These are phyloP conservation scores for Cladobotryum mycophilum DNA, from an alignment of 2,329 filamentous ascomycete species.

Conservation along the genomic window DNA sequence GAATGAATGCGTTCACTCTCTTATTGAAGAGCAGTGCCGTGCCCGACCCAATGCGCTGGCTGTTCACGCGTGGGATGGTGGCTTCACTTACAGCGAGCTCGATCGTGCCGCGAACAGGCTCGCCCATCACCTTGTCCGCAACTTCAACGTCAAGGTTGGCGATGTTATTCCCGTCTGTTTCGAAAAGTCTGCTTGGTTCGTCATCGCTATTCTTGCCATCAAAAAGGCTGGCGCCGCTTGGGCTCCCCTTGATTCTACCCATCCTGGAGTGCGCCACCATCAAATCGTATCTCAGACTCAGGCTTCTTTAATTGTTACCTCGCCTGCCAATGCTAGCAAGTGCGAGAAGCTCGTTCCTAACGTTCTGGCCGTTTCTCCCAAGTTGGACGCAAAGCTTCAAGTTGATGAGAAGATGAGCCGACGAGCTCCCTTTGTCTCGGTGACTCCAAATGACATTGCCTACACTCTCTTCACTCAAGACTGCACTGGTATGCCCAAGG, in stretches of 20 bases:
- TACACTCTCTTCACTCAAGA: conserved; percentile 10
- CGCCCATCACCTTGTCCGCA: not conserved
- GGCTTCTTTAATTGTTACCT: too few relatives aligned
- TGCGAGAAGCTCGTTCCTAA: not conserved
- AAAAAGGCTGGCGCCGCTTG: conserved; percentile 6
- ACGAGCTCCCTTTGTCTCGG: not conserved
- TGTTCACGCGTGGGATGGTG: conserved; percentile 1
- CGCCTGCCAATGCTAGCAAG: not conserved
- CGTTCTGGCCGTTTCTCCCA: not conserved
- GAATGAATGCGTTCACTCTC: conserved; percentile 2
- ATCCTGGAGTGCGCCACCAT: conserved; percentile 3
- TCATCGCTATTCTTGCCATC: conserved; percentile 6
- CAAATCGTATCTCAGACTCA: conserved; percentile 1
- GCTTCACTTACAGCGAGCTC: not conserved
- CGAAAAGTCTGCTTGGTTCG: conserved; percentile 6
- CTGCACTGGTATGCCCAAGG: conserved; percentile 7
- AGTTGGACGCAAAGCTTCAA: not conserved
- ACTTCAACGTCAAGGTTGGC: not conserved
- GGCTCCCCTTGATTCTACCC: conserved; percentile 5
- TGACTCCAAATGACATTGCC: not conserved
- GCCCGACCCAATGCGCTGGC: conserved; percentile 1
- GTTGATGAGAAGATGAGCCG: not conserved
- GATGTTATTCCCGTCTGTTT: conserved; percentile 2
- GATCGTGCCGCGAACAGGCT: not conserved
- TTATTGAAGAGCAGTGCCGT: not conserved